Percentiles rank a stretch among this genome's conserved stretches.
Conservation (phyloP, 1,139 yeast species). For the Hyphopichia wangnamkhiaoensis region DNA sequence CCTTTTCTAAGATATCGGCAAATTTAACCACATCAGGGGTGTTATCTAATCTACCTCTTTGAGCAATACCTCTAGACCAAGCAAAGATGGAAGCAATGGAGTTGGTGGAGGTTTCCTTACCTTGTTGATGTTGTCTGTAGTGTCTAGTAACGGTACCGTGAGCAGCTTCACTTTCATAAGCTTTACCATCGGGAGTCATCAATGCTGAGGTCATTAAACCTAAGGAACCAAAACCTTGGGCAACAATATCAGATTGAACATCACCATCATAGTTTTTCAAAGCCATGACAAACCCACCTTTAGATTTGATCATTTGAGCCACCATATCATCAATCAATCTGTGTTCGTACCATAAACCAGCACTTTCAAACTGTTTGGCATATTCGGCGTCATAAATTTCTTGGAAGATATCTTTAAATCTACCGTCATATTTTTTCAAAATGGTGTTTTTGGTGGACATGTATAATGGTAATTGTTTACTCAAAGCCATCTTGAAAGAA, state of each 20-base stretch:
- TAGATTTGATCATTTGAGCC: constrained; percentile 83
- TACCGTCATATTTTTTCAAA: constrained; percentile 78
- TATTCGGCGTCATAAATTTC: constrained; percentile 60
- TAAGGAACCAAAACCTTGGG: constrained; percentile 83
- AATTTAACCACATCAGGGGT: constrained; percentile 72
- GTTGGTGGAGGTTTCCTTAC: constrained; percentile 81
- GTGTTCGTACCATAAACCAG: constrained; percentile 78
- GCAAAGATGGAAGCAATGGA: constrained; percentile 85
- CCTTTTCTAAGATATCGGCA: constrained; percentile 65
- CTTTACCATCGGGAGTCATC: constrained; percentile 84
- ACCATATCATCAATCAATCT: constrained; percentile 87
- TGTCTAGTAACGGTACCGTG: constrained; percentile 90
- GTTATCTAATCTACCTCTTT: constrained; percentile 73
- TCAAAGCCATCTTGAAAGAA: constrained; percentile 72
- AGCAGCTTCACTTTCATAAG: constrained; percentile 83
- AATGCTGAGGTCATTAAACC: constrained; percentile 84
- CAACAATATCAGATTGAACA: constrained; percentile 82
- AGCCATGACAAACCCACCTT: constrained; percentile 82
- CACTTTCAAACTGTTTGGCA: constrained; percentile 56
- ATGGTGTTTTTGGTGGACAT: constrained; percentile 80
- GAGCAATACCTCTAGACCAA: constrained; percentile 82
- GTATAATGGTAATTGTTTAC: constrained; percentile 64
- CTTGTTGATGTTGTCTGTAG: constrained; percentile 80
- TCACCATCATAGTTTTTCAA: constrained; percentile 87
- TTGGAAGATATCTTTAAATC: constrained; percentile 79